Evolutionary conservation across 2,329 filamentous ascomycete genomes (phyloP), one percentile per base, ranked within the genome.

Genomic region (Alternaria arborescens): DNA sequence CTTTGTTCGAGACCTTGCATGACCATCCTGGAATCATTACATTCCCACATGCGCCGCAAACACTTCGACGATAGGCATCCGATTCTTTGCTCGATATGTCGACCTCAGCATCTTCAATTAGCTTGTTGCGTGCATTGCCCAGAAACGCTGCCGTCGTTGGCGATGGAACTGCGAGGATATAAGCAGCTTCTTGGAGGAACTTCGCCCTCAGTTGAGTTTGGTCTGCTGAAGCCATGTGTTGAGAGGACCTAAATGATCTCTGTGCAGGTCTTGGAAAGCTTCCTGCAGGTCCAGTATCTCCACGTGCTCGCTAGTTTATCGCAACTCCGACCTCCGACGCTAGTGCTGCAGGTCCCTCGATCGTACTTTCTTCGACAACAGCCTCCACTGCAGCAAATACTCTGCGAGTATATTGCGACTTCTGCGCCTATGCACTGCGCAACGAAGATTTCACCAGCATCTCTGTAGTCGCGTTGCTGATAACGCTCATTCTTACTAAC

Each of bases 41-140:
- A 52, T 67, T 76, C 6, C 79, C 79, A 56, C 79, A 81, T 14
- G 77, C 73, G 43, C 71, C 69, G 58, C 79, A 81, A 14, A 74
- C 58, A 10, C 71, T 69, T 56, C 75, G 69, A 43, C 70, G 71
- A 48, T 71, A 68, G 40, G 72, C 66, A 55, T 76, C 72, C 55
- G 58, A 63, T 47, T 76, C 73, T 60, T 74, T 77, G 40, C 59
- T 64, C 18, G 71, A 38, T 20, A 68, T 52, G 34, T 70, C 65
- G 11, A 73, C 40, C 38, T 74, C 70, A 12, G 69, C 67, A 55
- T 78, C 71, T 40, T 72, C 67, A n/a, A 69, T 50, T 22, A 78
- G 66, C 34, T 55, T 65, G 61, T 71, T 70, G 44, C 70, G 70
- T 26, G 71, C 71, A 50, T 70, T 58, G 40, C 75, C 74, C 18